Evolutionary conservation across 2,329 filamentous ascomycete genomes (phyloP).

Genomic region (Paecilomyces dactylethromorphus): DNA sequence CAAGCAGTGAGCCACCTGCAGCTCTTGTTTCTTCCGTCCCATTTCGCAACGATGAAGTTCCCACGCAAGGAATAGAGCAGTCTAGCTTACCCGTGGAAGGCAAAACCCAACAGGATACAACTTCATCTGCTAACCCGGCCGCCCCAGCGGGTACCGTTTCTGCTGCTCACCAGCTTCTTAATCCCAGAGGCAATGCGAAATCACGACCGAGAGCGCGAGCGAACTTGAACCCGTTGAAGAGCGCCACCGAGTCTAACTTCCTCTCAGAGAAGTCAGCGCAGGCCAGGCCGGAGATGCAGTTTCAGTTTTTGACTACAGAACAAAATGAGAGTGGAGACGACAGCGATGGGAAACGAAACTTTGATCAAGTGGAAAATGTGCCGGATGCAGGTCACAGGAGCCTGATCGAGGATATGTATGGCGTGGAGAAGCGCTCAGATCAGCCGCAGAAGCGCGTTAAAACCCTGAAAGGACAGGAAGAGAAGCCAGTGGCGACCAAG

Average conservation of each 20-base stretch:
- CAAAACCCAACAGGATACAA: constrained; percentile 14
- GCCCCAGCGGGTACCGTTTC: constrained; percentile 20
- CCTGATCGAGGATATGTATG: constrained; percentile 69
- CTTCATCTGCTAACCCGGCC: constrained; percentile 7
- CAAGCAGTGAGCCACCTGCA: not conserved
- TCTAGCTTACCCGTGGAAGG: constrained; percentile 17
- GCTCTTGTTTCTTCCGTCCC: not conserved
- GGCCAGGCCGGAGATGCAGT: constrained; percentile 13
- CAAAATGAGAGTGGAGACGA: constrained; percentile 17
- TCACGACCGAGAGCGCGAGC: constrained; percentile 10
- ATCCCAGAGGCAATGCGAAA: constrained; percentile 7
- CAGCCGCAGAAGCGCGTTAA: constrained; percentile 62
- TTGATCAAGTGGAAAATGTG: constrained; percentile 20
- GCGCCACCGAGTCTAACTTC: constrained; percentile 4
- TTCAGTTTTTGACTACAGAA: constrained; percentile 22
- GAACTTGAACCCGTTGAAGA: constrained; percentile 8
- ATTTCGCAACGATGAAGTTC: not conserved
- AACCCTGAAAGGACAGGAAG: constrained; percentile 40
- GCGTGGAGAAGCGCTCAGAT: constrained; percentile 60
- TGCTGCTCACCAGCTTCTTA: constrained; percentile 14
- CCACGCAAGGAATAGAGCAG: not conserved
- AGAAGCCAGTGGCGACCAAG: constrained; percentile 37
- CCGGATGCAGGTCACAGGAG: constrained; percentile 15
- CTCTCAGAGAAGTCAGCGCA: constrained; percentile 8
- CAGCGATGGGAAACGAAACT: constrained; percentile 23